Base-by-base conservation (phyloP, 2,329 filamentous ascomycete genomes). In the Trichoderma polysporum region DNA sequence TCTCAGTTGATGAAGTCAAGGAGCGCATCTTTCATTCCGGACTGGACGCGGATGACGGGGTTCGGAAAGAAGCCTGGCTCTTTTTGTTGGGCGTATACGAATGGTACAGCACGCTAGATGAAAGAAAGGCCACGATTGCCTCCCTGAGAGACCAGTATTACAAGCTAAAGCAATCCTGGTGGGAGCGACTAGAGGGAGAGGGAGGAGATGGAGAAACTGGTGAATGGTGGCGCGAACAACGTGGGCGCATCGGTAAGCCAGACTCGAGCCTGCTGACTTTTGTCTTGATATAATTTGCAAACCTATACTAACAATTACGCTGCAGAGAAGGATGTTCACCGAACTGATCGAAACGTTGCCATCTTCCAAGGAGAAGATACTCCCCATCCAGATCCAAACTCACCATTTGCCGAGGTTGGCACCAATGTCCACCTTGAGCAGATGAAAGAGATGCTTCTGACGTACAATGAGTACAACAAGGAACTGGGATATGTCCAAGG, bases 391-490 rank as follows among this genome's bases (percentile, higher is more conserved):
- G 95, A 99, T 74, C 95, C 95, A 0, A 92, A 94, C 69, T 98
- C 94, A 0, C 94, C 95, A 0, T 99, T 98, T 78, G 92, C 94
- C 13, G 91, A 94, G 52, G 87, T 90, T 4, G 95, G 95, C 69
- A 99, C 95, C 54, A 99, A 99, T 74, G 94, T 97, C 6, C 95
- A 99, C 78, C 86, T 99, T 70, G 95, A 99, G 79, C 95, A 99
- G 81, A 92, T 99, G 88, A 99, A 99, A 80, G 95, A 99, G 77
- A 97, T 99, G 92, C 89, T 99, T 0, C 85, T 99, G 19, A 98
- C 95, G 0, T 99, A 99, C 79, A 98, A 99, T 76, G 95, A 99
- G 80, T 96, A 96, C 80, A 99, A 99, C 81, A 91, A 89, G 68
- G 92, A 95, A 67, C 86, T 99, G 2, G 95, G 96, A 57, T 99